Conservation (phyloP, 225 moss, liverwort and hornwort genomes). For the Neckera pumila region DNA sequence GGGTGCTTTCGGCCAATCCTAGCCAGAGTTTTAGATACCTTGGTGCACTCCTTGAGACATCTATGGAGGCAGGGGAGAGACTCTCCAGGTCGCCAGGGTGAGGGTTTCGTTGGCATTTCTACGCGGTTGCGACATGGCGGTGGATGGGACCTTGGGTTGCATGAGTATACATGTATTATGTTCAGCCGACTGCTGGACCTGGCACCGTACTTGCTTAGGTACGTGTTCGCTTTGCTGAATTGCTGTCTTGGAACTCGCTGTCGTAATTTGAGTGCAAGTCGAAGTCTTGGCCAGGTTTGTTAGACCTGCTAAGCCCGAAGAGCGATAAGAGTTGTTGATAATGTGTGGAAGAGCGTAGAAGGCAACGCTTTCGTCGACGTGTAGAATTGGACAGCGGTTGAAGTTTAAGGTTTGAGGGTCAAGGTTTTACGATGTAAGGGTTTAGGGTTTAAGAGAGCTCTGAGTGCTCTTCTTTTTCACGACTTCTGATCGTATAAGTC, state of each 20-base stretch:
- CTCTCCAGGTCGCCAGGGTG: background rate
- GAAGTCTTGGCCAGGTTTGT: background rate
- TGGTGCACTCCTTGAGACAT: conserved; percentile 62
- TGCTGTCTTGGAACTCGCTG: background rate
- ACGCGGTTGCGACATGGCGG: conserved; percentile 20
- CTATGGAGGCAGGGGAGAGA: conserved; percentile 47
- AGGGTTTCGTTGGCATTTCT: conserved; percentile 7
- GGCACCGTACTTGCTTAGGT: conserved; percentile 90
- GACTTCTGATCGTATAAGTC: background rate
- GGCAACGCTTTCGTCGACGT: background rate
- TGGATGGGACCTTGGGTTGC: conserved; percentile 62
- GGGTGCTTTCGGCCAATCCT: conserved; percentile 85
- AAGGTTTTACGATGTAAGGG: background rate
- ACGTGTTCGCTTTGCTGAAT: background rate
- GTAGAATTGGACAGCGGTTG: background rate
- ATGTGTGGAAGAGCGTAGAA: background rate
- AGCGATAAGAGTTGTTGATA: background rate
- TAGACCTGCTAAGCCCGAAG: background rate
- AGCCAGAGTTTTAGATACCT: conserved; percentile 51
- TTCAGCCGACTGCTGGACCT: conserved; percentile 79
- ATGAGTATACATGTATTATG: conserved; percentile 67
- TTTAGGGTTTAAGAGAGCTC: background rate
- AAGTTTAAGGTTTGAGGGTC: background rate
- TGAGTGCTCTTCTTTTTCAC: background rate
- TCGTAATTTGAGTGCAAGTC: background rate